Base-by-base conservation (phyloP, 2,329 filamentous ascomycete species). In the Emergomyces africanus region DNA sequence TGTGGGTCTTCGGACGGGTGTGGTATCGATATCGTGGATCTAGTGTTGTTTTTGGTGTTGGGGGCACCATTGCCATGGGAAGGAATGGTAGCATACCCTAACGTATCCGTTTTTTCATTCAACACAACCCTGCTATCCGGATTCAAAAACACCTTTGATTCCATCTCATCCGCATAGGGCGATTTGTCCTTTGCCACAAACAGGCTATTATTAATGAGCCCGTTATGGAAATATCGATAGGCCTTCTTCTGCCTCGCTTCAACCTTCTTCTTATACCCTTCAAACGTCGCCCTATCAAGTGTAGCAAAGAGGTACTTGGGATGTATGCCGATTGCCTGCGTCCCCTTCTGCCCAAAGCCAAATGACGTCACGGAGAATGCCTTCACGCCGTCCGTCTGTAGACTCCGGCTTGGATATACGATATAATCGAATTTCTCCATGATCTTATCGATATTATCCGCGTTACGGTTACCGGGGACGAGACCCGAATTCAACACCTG, bases 381-480 rank as follows among this genome's bases (percentile, higher is more conserved):
- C 79, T 97, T 99, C 80, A 99, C 82, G 64, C 94, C 94, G 69
- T 99, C 94, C 8, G 94, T 99, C 79, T 99, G 94, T 67, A 99
- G 91, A 74, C 85, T 88, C 68, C 89, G 88, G 77, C 88, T 96
- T 53, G 94, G 94, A 77, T 96, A 99, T 64, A 97, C 89, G 66
- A 99, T 95, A 78, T 96, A 88, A 73, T 99, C 94, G 67, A 94
- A 99, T 73, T 96, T 83, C 81, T 97, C 92, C 88, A 99, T 95
- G 66, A 91, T 81, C 71, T 91, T 84, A 72, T 99, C 94, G 59
- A 99, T 85, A 66, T 99, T 99, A 79, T 99, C 94, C 57, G 94
- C 94, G 68, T 99, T 99, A 69, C 91, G 88, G 79, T 99, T 99
- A 61, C 94, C 94, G 15, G 94, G 94, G 28, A 99, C 92, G 55